Evolutionary conservation across 1,139 yeast genomes (phyloP), one percentile per base, ranked within the genome.

Genomic region (Blastobotrys serpentis): DNA sequence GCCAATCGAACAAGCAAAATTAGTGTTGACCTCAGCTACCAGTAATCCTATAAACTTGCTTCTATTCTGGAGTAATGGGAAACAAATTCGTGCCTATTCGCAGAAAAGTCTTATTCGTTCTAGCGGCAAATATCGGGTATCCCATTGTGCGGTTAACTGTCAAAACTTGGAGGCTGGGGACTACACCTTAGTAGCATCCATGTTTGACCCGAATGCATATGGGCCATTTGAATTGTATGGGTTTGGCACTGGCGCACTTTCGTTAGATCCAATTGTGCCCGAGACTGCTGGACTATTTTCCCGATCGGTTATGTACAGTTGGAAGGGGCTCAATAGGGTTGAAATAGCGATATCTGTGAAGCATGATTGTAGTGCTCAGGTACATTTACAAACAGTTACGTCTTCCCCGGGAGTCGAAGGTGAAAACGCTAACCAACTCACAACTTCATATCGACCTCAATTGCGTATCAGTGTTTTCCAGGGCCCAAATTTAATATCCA

Each of bases 91-190:
- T 8, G 68, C 66, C 42, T 60, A 64, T 19, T 58, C 61, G 17
- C 60, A 64, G 25, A 50, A 53, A 32, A 62, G 65, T 18, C 67
- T 70, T 1, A 56, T 75, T 0, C 44, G 65, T 7, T 57, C 64
- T 7, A 66, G 67, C 25, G 68, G 65, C 10, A 62, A 67, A 43
- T 75, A 73, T 50, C 56, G 64, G 4, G 53, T 61, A 4, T 64
- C 62, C 2, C 61, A 62, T 3, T 56, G 60, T 33, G 52, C 61
- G 1, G 55, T 70, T 1, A 55, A 57, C 2, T 52, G 63, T 0
- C 48, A 76, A 4, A 60, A 62, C 1, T 63, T 82, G 1, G 75
- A 76, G 0, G 59, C 72, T 0, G 69, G 68, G 0, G 60, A 59
- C 6, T 63, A 63, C 73, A n/a, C 65, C 64, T 46, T 56, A 6